Base-by-base conservation (phyloP, 1,284 basidiomycete genomes). In the Trichosporon inkin region DNA sequence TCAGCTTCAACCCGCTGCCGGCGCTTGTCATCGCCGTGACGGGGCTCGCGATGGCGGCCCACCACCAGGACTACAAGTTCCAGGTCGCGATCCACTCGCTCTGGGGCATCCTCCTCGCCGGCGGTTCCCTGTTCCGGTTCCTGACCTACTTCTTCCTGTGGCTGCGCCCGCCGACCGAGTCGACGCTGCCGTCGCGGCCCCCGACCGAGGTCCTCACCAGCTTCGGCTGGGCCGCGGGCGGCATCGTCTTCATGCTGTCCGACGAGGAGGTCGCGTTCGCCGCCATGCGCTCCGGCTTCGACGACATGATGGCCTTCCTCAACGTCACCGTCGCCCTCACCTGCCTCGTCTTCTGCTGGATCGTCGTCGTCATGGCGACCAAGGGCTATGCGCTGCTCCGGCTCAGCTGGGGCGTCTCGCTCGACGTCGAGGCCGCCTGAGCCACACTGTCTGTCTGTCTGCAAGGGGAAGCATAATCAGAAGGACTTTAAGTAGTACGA, bases 11-110 rank as follows among this genome's bases (percentile, higher is more conserved):
- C 74, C 92, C 93, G 0, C 92, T 98, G 81, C 92, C 92, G 1
- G 92, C 92, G 0, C 82, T 98, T 35, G 89, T 92, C 49, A 93
- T 97, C 62, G 93, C 91, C 44, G 86, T 95, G 38, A 96, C 94
- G 3, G 94, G 95, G 35, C 84, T 89, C 5, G 94, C 92, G 1
- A 98, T 98, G 95, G 85, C 89, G n/a, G 91, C 92, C 0, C 94
- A 98, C 75, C 85, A 86, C 64, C 94, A 98, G 78, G 84, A 85
- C 19, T 97, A 96, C 78, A 61, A 70, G 36, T 72, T 70, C 69
- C 71, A 87, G 83, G 87, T 94, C 44, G 85, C 90, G 74, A 89
- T 98, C 59, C 95, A 98, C 76, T 78, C 83, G 53, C 82, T 98
- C 0, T 98, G 95, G 94, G 94, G 94, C 52, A 85, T 86, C 76